phyloP scores from a whole-genome alignment of 2,329 filamentous ascomycete species.

The Ophiostoma ips region DNA sequence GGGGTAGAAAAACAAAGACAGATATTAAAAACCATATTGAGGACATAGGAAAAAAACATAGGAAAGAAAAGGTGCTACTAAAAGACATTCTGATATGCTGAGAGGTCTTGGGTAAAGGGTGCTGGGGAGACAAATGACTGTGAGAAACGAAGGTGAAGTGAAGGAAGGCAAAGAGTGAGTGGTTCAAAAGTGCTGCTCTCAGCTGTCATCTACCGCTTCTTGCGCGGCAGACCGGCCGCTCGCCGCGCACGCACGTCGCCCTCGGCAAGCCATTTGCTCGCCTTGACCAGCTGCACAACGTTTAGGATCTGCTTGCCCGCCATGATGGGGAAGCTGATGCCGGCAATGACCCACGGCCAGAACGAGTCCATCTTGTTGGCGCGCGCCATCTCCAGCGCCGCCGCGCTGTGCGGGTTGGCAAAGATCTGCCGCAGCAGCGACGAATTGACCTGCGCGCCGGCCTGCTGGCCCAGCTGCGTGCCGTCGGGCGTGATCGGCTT shows the following conservation, averaged over 20 bases:
- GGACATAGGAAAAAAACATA: background rate
- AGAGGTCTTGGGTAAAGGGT: background rate
- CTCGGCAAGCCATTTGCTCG: constrained; percentile 81
- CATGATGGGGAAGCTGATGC: constrained; percentile 77
- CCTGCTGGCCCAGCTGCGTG: constrained; percentile 43
- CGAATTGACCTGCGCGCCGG: constrained; percentile 53
- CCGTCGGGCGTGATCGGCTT: constrained; percentile 38
- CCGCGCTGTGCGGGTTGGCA: constrained; percentile 80
- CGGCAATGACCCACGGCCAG: constrained; percentile 66
- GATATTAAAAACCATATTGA: background rate
- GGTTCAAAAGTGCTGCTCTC: no score
- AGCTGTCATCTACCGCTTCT: constrained; percentile 20
- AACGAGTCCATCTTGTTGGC: constrained; percentile 66
- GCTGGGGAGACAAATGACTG: background rate
- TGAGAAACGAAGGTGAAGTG: background rate
- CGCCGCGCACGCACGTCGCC: constrained; percentile 61
- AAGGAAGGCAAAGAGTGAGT: background rate
- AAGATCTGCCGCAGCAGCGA: constrained; percentile 63
- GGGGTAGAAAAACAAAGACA: background rate
- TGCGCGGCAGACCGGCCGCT: constrained; percentile 37
- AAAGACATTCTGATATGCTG: background rate
- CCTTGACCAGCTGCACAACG: constrained; percentile 84
- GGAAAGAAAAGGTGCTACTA: background rate
- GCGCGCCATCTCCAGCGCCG: constrained; percentile 78
- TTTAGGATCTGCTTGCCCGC: constrained; percentile 86